Base-by-base conservation (phyloP, 208 protist genomes). In the Crithidia brevicula region DNA sequence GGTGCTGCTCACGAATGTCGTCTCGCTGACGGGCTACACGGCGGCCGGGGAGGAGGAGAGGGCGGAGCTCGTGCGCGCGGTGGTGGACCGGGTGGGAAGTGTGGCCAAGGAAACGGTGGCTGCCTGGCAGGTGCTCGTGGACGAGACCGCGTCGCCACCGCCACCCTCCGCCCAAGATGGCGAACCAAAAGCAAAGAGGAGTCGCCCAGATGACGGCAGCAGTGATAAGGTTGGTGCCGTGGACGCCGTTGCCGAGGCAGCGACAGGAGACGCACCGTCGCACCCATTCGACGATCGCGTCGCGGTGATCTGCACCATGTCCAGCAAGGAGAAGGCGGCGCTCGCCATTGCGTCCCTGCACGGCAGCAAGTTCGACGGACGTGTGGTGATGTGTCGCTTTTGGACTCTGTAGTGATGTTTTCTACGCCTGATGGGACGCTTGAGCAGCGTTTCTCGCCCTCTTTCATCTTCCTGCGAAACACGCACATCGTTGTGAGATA, bases 231-330 rank as follows among this genome's bases (percentile, higher is more conserved):
- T 50, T 23, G 3, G 45, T 16, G 36, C 7, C 13, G 15, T 36
- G 28, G 27, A 60, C 18, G 25, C 68, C 10, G 18, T 27, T 2
- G 28, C 45, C 20, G 40, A 15, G 18, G 34, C 50, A 4, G 43
- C 7, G 8, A n/a, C n/a, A n/a, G n/a, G 42, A 45, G 53, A 56
- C 27, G 27, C n/a, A 38, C n/a, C n/a, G n/a, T n/a, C n/a, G n/a
- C n/a, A n/a, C n/a, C n/a, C n/a, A n/a, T 89, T 92, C 57, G 84
- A 93, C 54, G 83, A 91, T 61, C 78, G 73, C 36, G 72, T 95
- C 0, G 86, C 86, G 10, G 56, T 95, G 31, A 66, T 88, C 0
- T 86, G 77, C 59, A 78, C 74, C n/a, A 31, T 92, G 3, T 74
- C 72, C 7, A 81, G 58, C 20, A 67, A 74, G 18, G 74, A 78